Base-by-base conservation (phyloP, 331 rosid genomes). In the Malus hybrid region DNA sequence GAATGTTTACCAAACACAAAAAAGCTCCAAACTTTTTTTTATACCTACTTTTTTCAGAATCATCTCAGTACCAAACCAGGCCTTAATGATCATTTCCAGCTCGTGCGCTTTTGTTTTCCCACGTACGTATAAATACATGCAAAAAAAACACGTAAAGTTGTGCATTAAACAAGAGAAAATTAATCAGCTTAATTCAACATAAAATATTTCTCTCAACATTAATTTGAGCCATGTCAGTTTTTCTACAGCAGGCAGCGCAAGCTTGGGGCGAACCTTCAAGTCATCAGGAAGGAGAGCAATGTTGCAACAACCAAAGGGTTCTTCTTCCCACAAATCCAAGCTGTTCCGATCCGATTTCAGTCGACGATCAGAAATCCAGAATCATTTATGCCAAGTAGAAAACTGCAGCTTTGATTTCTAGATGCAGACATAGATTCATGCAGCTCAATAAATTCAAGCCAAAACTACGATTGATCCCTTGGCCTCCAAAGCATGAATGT, bases 171-270 rank as follows among this genome's bases (percentile, higher is more conserved):
- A 55, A n/a, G 5, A n/a, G 2, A 55, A 55, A 55, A 55, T 20
- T 55, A 16, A 22, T 59, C 64, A 59, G 31, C 64, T 22, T 61
- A 44, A 3, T 44, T 44, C 6, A 44, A 44, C 52, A 44, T 44
- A 44, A 3, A 44, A 44, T 44, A 11, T 44, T 44, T 44, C 52
- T 44, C 52, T 42, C 52, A 44, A 44, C 52, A 44, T 39, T 39
- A 39, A 6, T 64, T 15, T 14, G 9, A 34, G 5, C 10, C 16
- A 72, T 8, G 67, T 9, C 39, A 9, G 12, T 36, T 4, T 57
- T 72, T 59, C 36, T 72, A 18, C 76, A 60, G 36, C 67, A 57
- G 10, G 67, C 67, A 6, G 76, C 76, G 9, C 76, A 72, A 18
- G 18, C 34, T 13, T 72, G 36, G 76, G 55, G 27, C 6, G 67